Conservation (phyloP, 495 filamentous ascomycete genomes). For the Aspergillus campestris region DNA sequence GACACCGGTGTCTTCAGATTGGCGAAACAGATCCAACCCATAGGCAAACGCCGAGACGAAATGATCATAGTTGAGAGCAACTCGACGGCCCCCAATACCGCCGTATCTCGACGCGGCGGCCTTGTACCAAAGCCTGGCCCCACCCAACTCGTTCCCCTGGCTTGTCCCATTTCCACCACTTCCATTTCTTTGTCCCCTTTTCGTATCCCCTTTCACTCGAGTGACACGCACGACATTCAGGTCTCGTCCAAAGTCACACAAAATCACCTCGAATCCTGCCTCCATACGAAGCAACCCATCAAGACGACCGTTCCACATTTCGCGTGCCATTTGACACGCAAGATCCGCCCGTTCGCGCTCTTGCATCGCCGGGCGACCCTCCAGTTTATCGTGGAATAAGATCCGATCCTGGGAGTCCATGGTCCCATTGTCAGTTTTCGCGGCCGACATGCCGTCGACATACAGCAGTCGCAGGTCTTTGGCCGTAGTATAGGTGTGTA, state of each 20-base stretch:
- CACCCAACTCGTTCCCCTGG: not conserved
- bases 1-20: constrained; percentile 6
- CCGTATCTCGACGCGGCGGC: constrained; percentile 49
- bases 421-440: constrained; percentile 47
- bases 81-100: constrained; percentile 46
- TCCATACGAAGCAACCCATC: constrained; percentile 61
- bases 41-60: constrained; percentile 54
- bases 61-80: constrained; percentile 49
- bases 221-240: constrained; percentile 22
- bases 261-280: constrained; percentile 59
- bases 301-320: constrained; percentile 40
- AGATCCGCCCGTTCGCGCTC: constrained; percentile 40
- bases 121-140: constrained; percentile 17
- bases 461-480: constrained; percentile 49
- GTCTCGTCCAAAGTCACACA: constrained; percentile 51
- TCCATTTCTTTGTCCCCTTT: constrained; percentile 3
- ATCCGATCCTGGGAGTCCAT: constrained; percentile 50
- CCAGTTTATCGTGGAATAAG: constrained; percentile 20
- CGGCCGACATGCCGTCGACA: constrained; percentile 51
- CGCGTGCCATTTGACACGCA: constrained; percentile 40
- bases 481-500: constrained; percentile 45
- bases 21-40: constrained; percentile 42
- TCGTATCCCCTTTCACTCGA: constrained; percentile 13
- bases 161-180: constrained; percentile 10
- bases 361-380: constrained; percentile 1